Conservation (phyloP, 208 protist species). For the Trypanosoma avium region DNA sequence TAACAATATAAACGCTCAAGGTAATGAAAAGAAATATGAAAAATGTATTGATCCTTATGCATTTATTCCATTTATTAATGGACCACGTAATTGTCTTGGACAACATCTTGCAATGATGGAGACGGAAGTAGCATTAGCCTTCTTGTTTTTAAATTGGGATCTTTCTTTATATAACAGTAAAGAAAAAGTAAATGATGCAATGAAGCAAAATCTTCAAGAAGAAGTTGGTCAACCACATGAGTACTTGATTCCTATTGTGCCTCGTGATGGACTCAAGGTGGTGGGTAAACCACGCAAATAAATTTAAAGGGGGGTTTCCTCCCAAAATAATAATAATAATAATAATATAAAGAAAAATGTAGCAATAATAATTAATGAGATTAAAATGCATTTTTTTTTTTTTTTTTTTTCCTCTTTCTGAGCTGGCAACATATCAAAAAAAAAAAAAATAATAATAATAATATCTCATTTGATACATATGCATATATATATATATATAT, state of each 20-base stretch:
- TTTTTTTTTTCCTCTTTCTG: no score
- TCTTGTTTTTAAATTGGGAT: slow-evolving; percentile 76
- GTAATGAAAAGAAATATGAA: slow-evolving; percentile 40
- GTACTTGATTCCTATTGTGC: slow-evolving; percentile 83
- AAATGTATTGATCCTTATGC: slow-evolving; percentile 84
- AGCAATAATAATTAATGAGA: no score
- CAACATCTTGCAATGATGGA: slow-evolving; percentile 91
- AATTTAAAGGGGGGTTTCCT: not conserved
- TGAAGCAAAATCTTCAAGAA: slow-evolving; percentile 41
- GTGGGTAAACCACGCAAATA: slow-evolving; percentile 31
- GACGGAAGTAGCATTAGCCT: slow-evolving; percentile 77
- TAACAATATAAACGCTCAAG: slow-evolving; percentile 67
- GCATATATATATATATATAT: no score
- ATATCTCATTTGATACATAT: no score
- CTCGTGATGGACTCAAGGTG: slow-evolving; percentile 78
- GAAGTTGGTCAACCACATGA: slow-evolving; percentile 75
- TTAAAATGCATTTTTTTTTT: no score
- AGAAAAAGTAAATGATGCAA: slow-evolving; percentile 2
- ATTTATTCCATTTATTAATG: slow-evolving; percentile 93
- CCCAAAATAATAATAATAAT: slow-evolving; percentile 17
- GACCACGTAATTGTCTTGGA: slow-evolving; percentile 91
- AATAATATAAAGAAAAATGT: slow-evolving; percentile 1
- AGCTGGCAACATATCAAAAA: no score
- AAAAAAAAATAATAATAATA: no score
- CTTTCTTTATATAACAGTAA: slow-evolving; percentile 50